Evolutionary conservation across 768 basidiomycete genomes (phyloP), one percentile per base, ranked within the genome.

Genomic region (Lactarius quietus): DNA sequence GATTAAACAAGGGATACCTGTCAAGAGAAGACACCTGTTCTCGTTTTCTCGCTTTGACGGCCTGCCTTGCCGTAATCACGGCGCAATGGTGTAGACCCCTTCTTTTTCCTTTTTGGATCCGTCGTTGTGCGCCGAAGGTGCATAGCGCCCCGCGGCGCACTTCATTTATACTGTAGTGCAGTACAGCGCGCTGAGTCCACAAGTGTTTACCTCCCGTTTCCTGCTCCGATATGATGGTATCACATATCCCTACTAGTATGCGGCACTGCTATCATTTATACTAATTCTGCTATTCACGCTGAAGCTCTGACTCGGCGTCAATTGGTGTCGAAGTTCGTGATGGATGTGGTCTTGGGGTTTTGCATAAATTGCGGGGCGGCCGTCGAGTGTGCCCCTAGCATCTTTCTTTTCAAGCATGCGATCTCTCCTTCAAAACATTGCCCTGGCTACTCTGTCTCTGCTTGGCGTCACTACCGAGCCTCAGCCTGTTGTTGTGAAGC

Each of bases 401-500:
- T n/a, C n/a, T n/a, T n/a, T n/a, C n/a, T n/a, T n/a, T 2, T 23
- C n/a, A 12, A 45, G n/a, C 58, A 48, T 48, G 36, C 36, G 39
- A 29, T 41, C 58, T 29, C 58, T 59, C n/a, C 53, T 62, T 60
- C 33, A 53, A 28, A n/a, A 29, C 38, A 39, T 64, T 4, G 51
- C 54, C 57, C 56, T 71, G 33, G 61, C 70, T 17, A 29, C 68
- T 8, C 45, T 64, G 53, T 70, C 72, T 64, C 67, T 36, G 31
- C 23, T 45, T 43, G 20, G 43, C 43, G 43, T 43, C 43, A 20
- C 20, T 8, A 20, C 20, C 41, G n/a, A n/a, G n/a, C n/a, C n/a
- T n/a, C n/a, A 43, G 9, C 43, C 43, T 0, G 43, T 29, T 9
- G 60, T 72, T n/a, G 70, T 70, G 26, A 74, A 77, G 68, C 80